Conservation (phyloP, 2,329 filamentous ascomycete genomes). For the Chalaropsis thielavioides region DNA sequence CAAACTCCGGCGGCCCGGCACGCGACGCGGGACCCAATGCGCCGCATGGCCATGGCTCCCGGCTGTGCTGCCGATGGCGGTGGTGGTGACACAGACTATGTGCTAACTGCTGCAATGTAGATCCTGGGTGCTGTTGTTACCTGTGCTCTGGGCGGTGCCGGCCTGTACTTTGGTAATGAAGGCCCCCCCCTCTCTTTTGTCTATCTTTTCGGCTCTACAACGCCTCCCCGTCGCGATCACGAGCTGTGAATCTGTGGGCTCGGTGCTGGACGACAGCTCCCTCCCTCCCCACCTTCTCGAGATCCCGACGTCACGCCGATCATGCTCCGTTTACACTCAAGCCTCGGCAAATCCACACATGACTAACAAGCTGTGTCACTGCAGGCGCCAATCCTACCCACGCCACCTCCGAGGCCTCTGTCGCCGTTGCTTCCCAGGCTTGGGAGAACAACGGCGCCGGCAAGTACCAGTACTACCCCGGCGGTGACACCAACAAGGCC, state of each 20-base stretch:
- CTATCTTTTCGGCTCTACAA: background rate
- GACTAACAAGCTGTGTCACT: background rate
- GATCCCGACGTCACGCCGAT: background rate
- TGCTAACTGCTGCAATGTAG: constrained; percentile 32
- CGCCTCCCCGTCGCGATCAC: background rate
- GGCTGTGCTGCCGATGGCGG: background rate
- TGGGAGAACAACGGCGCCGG: constrained; percentile 62
- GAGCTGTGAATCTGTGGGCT: background rate
- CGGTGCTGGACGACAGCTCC: too few relatives aligned
- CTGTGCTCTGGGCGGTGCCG: constrained; percentile 71
- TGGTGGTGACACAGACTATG: background rate
- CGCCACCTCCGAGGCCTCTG: constrained; percentile 63
- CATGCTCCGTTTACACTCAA: background rate
- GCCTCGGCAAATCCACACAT: background rate
- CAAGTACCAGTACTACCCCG: constrained; percentile 70
- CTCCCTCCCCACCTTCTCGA: background rate
- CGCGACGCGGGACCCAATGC: background rate
- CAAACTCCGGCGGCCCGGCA: background rate
- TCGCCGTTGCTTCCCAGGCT: constrained; percentile 73
- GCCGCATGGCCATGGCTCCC: background rate
- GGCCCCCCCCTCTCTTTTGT: background rate
- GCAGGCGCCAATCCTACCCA: constrained; percentile 71
- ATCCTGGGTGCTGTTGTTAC: constrained; percentile 86
- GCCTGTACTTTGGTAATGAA: constrained; percentile 67
- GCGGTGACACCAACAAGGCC: constrained; percentile 59